Evolutionary conservation across 2,329 filamentous ascomycete genomes (phyloP), one percentile per base, ranked within the genome.

Genomic region (Diplodia sapinea): DNA sequence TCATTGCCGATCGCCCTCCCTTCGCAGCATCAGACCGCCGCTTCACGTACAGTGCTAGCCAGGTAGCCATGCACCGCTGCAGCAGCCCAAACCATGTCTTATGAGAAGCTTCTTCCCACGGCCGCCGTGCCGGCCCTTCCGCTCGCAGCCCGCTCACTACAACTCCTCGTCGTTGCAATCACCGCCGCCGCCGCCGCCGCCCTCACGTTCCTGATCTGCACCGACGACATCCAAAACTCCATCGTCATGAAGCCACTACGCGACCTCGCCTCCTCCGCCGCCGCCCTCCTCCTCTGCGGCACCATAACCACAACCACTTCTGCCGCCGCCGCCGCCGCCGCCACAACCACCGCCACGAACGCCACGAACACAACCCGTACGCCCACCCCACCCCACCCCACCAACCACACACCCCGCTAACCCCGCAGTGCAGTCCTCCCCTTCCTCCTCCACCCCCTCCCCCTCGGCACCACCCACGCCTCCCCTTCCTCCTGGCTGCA

Each of bases 401-500:
- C 40, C 3, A 6, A 15, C 51, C 4, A 6, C 17, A 2, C 23
- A 26, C 5, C 36, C 1, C 4, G 12, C 50, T 56, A 20, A 56
- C 51, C 23, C 65, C 20, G 23, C 29, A 54, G 12, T 11, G 12
- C 33, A 51, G 11, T 81, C 15, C 70, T 78, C 6, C 79, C 79
- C 4, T 74, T 78, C 69, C 72, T 70, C 8, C 79, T 81, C 66
- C 66, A 77, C n/a, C 76, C 79, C 7, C 72, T 86, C 1, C 78
- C 84, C 0, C 74, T 87, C 15, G 84, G 84, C n/a, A 76, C 81
- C 3, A 80, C 87, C 57, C 82, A 79, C 59, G 80, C 86, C 0
- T 69, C 73, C 59, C 80, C 86, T 0, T 69, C 73, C 9, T 85
- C 85, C 68, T 88, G 86, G 82, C 78, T 88, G 6, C 74, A 77